Base-by-base conservation (phyloP, 768 basidiomycete species). In the Termitomyces sp. region DNA sequence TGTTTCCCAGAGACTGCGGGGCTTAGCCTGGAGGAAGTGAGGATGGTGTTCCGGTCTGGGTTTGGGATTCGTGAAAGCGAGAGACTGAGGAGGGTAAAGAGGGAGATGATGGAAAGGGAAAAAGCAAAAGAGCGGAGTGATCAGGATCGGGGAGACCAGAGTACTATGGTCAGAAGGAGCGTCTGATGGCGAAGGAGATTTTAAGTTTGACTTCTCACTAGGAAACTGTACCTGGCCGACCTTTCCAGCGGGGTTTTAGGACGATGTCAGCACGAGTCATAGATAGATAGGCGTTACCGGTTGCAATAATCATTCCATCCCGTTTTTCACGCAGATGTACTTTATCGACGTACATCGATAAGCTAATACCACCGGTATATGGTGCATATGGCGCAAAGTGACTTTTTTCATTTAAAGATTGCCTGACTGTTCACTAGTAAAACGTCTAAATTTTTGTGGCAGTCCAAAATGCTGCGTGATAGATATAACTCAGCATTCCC, bases 1-100 rank as follows among this genome's bases (percentile, higher is more conserved):
- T 88, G 84, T 68, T 93, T 90, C 78, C 90, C 90, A 0, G 91
- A 94, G 75, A 91, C 89, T 36, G 86, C 86, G 0, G 89, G 88
- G 42, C 70, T 89, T 51, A 85, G 85, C 64, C 71, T 88, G 61
- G 87, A 88, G 63, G 87, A 88, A 68, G 85, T 87, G 9, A 78
- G 73, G 66, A 72, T 79, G 74, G 74, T 89, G 46, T 89, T 89
- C 67, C 76, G 74, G 64, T 67, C 78, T 57, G 85, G 87, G 44
- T 88, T 88, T 70, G 88, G 87, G 34, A 81, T 89, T 57, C 69
- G 67, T 56, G 84, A 83, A 69, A 86, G 86, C 65, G 68, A 75
- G 68, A 70, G 76, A 51, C 62, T 86, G 68, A 72, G 83, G 52
- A 65, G 62, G 57, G 70, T 74, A 65, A 85, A 83, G 73, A 70